Evolutionary conservation across 1,284 basidiomycete genomes (phyloP).

Genomic region (Ceratobasidium sp.): DNA sequence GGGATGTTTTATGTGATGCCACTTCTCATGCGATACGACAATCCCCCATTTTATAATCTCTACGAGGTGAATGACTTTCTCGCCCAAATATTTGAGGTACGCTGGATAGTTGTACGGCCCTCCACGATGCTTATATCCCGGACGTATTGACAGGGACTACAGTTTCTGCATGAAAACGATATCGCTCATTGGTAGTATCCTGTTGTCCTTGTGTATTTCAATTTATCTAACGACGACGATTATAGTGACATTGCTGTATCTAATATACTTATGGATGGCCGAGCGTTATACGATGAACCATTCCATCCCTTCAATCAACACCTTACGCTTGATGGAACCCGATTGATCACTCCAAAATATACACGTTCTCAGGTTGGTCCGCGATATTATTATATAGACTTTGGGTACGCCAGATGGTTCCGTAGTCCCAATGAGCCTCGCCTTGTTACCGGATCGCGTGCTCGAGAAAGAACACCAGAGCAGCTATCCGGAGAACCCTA

Average conservation of each 20-base stretch:
- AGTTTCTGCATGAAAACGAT: neutral
- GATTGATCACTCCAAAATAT: neutral
- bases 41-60: conserved; percentile 4
- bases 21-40: neutral
- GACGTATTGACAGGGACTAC: neutral
- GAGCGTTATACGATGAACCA: neutral
- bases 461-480: neutral
- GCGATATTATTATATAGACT: conserved; percentile 4
- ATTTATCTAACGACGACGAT: neutral
- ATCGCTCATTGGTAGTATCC: neutral
- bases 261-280: neutral
- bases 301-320: neutral
- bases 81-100: conserved; percentile 5
- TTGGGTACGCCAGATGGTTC: conserved; percentile 10
- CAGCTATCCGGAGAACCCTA: neutral
- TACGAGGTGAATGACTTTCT: conserved; percentile 5
- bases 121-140: neutral
- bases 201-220: neutral
- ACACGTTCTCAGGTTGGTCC: neutral
- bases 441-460: neutral
- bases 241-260: neutral
- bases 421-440: neutral
- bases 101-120: neutral
- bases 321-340: neutral
- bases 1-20: conserved; percentile 23